Percentiles rank a stretch among this genome's conserved stretches.
These are phyloP conservation scores for Firmiana major DNA, from an alignment of 345 rosid species.

Conservation along the genomic window DNA sequence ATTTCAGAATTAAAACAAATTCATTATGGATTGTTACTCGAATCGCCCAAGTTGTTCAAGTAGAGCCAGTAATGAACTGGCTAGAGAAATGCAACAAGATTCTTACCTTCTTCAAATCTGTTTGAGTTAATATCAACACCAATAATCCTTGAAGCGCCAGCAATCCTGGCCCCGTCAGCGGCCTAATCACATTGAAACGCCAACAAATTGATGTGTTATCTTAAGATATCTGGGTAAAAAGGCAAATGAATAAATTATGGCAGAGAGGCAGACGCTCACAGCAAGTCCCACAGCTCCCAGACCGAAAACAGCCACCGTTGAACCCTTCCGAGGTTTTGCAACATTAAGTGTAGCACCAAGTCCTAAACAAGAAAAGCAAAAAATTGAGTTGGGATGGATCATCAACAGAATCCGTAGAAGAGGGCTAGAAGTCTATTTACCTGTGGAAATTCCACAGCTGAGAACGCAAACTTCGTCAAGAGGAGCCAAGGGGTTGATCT, in stretches of 20 bases:
- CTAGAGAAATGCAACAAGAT: too few relatives aligned
- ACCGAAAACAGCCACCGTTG: conserved; percentile 38
- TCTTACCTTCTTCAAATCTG: too few relatives aligned
- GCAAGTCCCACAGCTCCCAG: conserved; percentile 43
- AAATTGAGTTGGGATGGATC: neutral
- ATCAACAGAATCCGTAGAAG: neutral
- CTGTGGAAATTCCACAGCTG: conserved; percentile 37
- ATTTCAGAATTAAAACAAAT: too few relatives aligned
- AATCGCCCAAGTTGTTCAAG: too few relatives aligned
- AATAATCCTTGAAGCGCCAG: too few relatives aligned
- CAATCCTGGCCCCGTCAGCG: too few relatives aligned
- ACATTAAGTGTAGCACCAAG: conserved; percentile 42
- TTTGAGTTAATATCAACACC: too few relatives aligned
- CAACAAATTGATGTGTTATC: neutral
- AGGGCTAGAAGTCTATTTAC: neutral
- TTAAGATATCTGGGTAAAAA: neutral
- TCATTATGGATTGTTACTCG: too few relatives aligned
- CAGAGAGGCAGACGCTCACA: conserved; percentile 15
- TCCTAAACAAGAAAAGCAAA: conserved; percentile 5
- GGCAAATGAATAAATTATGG: neutral
- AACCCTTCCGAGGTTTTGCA: conserved; percentile 33
- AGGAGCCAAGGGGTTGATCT: conserved; percentile 39
- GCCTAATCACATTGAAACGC: too few relatives aligned
- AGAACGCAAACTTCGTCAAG: conserved; percentile 40
- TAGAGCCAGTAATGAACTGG: too few relatives aligned